A percentile compares a stretch with the other conserved stretches of the same genome.
Conservation (phyloP, 345 rosid genomes). For the Barbarea vulgaris region DNA sequence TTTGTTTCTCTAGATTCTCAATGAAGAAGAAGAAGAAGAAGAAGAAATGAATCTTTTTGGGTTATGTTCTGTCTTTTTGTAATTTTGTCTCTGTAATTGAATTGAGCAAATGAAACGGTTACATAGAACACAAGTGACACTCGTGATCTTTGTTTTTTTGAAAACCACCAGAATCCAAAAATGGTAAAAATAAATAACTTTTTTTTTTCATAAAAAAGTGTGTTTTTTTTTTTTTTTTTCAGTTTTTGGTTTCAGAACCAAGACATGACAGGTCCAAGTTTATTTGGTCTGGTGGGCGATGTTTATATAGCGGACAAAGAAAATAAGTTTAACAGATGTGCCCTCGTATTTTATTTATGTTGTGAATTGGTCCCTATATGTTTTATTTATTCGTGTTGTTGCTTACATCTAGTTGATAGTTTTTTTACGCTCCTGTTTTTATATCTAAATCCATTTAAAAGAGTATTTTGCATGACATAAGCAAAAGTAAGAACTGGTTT, state of each 20-base stretch:
- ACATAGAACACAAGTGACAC: slow-evolving; percentile 41
- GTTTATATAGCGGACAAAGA: slow-evolving; percentile 31
- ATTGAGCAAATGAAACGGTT: slow-evolving; percentile 41
- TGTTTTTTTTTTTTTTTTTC: not conserved
- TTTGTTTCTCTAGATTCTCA: slow-evolving; percentile 28
- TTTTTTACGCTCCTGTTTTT: not conserved
- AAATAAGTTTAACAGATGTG: not conserved
- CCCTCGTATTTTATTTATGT: not conserved
- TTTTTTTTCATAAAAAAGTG: slow-evolving; percentile 14
- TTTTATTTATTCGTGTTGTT: not conserved
- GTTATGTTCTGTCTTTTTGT: slow-evolving; percentile 24
- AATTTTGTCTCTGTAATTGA: slow-evolving; percentile 19
- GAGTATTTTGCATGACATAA: not conserved
- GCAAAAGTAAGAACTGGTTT: not conserved
- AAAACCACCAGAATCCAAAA: slow-evolving; percentile 38
- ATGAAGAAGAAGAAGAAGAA: slow-evolving; percentile 1
- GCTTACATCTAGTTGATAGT: not conserved
- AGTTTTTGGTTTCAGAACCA: slow-evolving; percentile 30
- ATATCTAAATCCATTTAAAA: not conserved
- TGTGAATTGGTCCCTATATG: not conserved
- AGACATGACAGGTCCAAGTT: slow-evolving; percentile 41
- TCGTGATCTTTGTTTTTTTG: slow-evolving; percentile 38
- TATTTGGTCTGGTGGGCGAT: slow-evolving; percentile 33
- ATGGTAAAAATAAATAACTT: slow-evolving; percentile 36
- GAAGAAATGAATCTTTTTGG: slow-evolving; percentile 25